phyloP scores from a whole-genome alignment of 148 eudicot species.

The Hydrangea macrophylla region DNA sequence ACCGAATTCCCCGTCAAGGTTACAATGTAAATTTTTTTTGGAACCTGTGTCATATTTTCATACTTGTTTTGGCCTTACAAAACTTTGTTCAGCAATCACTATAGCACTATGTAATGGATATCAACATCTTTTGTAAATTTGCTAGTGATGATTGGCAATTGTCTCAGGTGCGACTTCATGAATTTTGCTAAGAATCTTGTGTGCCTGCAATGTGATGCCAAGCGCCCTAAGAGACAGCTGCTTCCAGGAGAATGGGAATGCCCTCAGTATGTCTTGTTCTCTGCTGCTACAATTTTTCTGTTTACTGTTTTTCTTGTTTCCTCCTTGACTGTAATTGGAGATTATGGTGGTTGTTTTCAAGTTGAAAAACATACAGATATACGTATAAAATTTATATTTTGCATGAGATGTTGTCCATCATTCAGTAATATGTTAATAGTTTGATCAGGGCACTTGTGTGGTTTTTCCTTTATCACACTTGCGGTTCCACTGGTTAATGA shows the following conservation, averaged over 20 bases:
- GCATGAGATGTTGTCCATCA: not conserved
- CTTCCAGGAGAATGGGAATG: conserved; percentile 99
- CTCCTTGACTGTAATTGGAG: too few relatives aligned
- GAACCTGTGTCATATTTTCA: not conserved
- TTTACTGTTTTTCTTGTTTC: conserved; percentile 3
- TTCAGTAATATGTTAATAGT: not conserved
- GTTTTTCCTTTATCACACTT: not conserved
- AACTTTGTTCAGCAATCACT: not conserved
- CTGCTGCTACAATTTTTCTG: not conserved
- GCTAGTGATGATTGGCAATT: conserved; percentile 15
- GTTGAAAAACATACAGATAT: not conserved
- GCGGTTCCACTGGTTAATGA: not conserved
- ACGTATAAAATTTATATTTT: too few relatives aligned
- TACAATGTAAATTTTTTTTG: not conserved
- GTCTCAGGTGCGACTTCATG: conserved; percentile 93
- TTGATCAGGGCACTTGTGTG: not conserved
- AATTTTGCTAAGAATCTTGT: conserved; percentile 89
- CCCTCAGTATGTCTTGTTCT: conserved; percentile 67
- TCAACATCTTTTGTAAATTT: conserved; percentile 6
- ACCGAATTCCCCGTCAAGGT: not conserved
- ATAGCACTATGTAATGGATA: not conserved
- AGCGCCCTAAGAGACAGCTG: conserved; percentile 91
- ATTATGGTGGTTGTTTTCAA: not conserved
- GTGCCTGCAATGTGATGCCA: conserved; percentile 98
- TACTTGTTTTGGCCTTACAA: not conserved